Evolutionary conservation across 2,329 filamentous ascomycete species (phyloP).

Genomic region (Claviceps sp.): DNA sequence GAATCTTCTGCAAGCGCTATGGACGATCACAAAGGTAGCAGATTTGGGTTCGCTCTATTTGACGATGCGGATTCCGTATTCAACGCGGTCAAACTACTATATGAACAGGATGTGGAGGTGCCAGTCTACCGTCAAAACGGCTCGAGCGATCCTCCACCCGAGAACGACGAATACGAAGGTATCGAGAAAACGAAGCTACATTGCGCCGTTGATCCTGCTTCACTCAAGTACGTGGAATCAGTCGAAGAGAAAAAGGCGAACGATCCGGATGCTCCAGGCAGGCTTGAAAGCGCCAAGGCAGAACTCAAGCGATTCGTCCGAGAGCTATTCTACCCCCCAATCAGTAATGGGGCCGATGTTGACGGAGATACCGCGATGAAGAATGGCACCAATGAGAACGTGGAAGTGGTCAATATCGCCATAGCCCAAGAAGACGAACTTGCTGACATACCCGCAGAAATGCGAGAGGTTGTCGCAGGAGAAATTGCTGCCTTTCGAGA

Average conservation of each 20-base stretch:
- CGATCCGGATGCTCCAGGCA: conserved; percentile 48
- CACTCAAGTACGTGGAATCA: conserved; percentile 72
- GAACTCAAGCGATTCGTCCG: conserved; percentile 55
- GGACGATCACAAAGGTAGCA: conserved; percentile 62
- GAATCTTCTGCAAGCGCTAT: conserved; percentile 51
- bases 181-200: conserved; percentile 59
- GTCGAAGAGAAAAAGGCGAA: conserved; percentile 57
- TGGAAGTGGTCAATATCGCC: conserved; percentile 83
- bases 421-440: conserved; percentile 83
- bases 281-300: conserved; percentile 54
- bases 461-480: conserved; percentile 85
- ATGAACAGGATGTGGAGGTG: conserved; percentile 69
- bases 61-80: conserved; percentile 82
- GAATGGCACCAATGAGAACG: conserved; percentile 49
- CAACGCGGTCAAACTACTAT: conserved; percentile 72
- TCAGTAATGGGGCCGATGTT: conserved; percentile 34
- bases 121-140: conserved; percentile 62
- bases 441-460: conserved; percentile 87
- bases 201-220: conserved; percentile 69
- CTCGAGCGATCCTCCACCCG: conserved; percentile 24
- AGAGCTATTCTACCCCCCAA: conserved; percentile 57
- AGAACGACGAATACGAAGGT: conserved; percentile 33
- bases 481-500: conserved; percentile 94
- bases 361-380: conserved; percentile 60
- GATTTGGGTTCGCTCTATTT: conserved; percentile 92